These are phyloP conservation scores for Lablab purpureus DNA, from an alignment of 306 rosid species.

Conservation along the genomic window DNA sequence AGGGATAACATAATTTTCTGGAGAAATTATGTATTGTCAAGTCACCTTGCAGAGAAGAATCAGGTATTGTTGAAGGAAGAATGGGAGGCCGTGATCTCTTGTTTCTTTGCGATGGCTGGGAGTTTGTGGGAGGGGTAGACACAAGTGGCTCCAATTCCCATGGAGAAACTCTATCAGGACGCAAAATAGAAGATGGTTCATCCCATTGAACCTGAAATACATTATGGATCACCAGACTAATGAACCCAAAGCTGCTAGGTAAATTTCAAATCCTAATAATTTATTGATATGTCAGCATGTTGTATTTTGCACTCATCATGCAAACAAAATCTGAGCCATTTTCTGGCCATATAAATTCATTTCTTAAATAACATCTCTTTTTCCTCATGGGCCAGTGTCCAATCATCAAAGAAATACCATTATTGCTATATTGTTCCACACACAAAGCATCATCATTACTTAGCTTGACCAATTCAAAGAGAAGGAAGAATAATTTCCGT, in stretches of 20 bases:
- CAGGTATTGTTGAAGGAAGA: slow-evolving; percentile 71
- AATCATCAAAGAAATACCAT: slow-evolving; percentile 34
- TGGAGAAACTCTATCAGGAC: slow-evolving; percentile 95
- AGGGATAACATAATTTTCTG: slow-evolving; percentile 19
- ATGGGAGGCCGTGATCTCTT: slow-evolving; percentile 84
- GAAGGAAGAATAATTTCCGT: slow-evolving; percentile 34
- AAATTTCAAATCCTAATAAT: slow-evolving; percentile 21
- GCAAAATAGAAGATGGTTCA: slow-evolving; percentile 88
- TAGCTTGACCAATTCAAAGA: slow-evolving; percentile 34
- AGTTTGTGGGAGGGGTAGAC: slow-evolving; percentile 65
- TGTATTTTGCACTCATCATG: slow-evolving; percentile 10
- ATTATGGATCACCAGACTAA: slow-evolving; percentile 3
- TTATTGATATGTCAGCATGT: slow-evolving; percentile 23
- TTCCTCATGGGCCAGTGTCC: slow-evolving; percentile 6
- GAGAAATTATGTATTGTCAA: slow-evolving; percentile 28
- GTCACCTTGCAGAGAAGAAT: slow-evolving; percentile 72
- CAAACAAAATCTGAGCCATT: slow-evolving; percentile 9
- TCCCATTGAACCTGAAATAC: slow-evolving; percentile 95
- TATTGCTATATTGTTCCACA: slow-evolving; percentile 21
- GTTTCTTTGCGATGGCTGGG: slow-evolving; percentile 82
- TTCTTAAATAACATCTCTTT: slow-evolving; percentile 24
- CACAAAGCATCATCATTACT: slow-evolving; percentile 20
- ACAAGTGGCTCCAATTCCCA: slow-evolving; percentile 99
- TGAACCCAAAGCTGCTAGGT: slow-evolving; percentile 29
- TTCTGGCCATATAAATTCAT: slow-evolving; percentile 24